phyloP scores from a whole-genome alignment of 345 rosid species.

The Pistacia atlantica region DNA sequence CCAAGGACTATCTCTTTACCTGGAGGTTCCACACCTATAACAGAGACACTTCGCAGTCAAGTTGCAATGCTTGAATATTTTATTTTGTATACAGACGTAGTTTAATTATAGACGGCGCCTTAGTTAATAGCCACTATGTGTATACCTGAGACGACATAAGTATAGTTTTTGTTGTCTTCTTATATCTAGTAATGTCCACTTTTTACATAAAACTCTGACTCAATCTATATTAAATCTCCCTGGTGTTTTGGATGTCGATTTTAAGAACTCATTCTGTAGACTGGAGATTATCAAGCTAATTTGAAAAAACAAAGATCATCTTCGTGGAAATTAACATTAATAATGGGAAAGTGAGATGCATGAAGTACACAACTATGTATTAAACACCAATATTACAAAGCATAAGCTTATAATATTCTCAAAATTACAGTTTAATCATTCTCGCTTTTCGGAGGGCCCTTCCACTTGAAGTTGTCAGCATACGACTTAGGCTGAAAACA shows the following conservation, averaged over 20 bases:
- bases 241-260: background rate
- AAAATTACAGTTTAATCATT: background rate
- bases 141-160: background rate
- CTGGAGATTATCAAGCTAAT: background rate
- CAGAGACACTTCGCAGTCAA: slow-evolving; percentile 38
- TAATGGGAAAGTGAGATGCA: too few species aligned
- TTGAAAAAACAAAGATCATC: background rate
- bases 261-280: background rate
- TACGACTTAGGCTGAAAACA: slow-evolving; percentile 66
- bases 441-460: slow-evolving; percentile 45
- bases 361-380: too few species aligned
- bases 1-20: slow-evolving; percentile 65
- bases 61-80: slow-evolving; percentile 27
- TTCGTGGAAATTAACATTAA: too few species aligned
- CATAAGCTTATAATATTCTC: background rate
- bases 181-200: background rate
- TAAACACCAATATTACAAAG: background rate
- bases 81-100: slow-evolving; percentile 5
- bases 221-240: background rate
- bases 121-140: background rate
- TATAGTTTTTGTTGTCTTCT: background rate
- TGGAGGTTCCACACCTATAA: slow-evolving; percentile 76
- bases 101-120: background rate
- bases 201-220: background rate
- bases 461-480: slow-evolving; percentile 96